Conservation (phyloP, 2,329 filamentous ascomycete species). For the Neonectria magnoliae region DNA sequence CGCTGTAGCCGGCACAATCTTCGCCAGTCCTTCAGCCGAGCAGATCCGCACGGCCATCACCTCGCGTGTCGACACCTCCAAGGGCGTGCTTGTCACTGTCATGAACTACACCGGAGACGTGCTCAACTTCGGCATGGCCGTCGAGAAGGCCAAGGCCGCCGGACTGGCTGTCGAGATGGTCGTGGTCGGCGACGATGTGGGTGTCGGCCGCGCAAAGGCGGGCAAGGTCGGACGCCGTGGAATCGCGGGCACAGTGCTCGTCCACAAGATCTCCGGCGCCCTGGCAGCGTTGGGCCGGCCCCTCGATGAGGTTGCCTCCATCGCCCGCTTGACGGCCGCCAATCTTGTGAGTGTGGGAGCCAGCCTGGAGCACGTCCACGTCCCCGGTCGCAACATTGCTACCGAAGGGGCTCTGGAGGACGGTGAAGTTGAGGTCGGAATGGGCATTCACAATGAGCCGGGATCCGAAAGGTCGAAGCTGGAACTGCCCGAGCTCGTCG, state of each 20-base stretch:
- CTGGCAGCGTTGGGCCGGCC: slow-evolving; percentile 76
- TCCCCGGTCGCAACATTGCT: slow-evolving; percentile 77
- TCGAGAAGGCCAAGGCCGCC: slow-evolving; percentile 87
- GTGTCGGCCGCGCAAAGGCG: slow-evolving; percentile 81
- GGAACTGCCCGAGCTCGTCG: slow-evolving; percentile 64
- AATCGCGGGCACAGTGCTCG: slow-evolving; percentile 89
- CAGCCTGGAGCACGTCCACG: slow-evolving; percentile 90
- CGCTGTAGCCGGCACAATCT: slow-evolving; percentile 87
- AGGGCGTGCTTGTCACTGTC: slow-evolving; percentile 87
- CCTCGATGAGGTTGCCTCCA: slow-evolving; percentile 76
- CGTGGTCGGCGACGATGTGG: slow-evolving; percentile 90
- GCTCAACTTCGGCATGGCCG: slow-evolving; percentile 91
- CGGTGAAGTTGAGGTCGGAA: slow-evolving; percentile 72
- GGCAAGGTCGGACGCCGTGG: slow-evolving; percentile 94
- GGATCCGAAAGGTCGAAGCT: slow-evolving; percentile 64
- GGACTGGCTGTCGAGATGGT: slow-evolving; percentile 87
- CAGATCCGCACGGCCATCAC: slow-evolving; percentile 83
- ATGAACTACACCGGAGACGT: slow-evolving; percentile 96
- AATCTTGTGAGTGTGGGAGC: slow-evolving; percentile 89
- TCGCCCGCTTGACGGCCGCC: slow-evolving; percentile 75
- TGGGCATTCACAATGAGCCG: slow-evolving; percentile 81
- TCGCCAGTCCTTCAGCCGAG: slow-evolving; percentile 82
- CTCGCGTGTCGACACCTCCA: slow-evolving; percentile 73
- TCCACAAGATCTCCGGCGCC: slow-evolving; percentile 90
- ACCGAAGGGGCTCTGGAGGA: slow-evolving; percentile 65